Base-by-base conservation (phyloP, 1,284 basidiomycete species). In the Ustilago cynodontis region DNA sequence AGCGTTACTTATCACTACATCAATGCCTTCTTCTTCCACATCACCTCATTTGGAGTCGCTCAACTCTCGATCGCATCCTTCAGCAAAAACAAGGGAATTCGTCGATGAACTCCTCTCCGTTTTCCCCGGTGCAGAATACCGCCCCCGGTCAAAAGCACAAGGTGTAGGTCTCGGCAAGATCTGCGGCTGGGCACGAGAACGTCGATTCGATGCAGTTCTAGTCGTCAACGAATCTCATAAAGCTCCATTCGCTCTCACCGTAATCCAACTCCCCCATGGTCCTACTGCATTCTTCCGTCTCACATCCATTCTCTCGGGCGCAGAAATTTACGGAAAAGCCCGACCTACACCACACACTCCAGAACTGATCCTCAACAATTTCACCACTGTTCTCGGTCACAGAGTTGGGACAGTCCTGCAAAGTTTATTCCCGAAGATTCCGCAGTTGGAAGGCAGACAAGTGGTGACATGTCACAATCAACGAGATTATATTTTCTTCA, bases 401-500 rank as follows among this genome's bases (percentile, higher is more conserved):
- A 91, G 92, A 7, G 92, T 98, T 63, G 97, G 97, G 10, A 90
- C 93, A 33, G 92, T 99, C 88, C 94, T 99, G 86, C 96, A 98
- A 81, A 93, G 93, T 1, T 90, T 96, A 24, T 99, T 99, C 88
- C 97, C 97, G 16, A 93, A 93, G 16, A 89, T 98, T 75, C 95
- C 96, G 0, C 93, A 97, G 86, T 95, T 98, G 83, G 93, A 96
- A 86, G 97, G 97, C 20, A 90, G 97, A 47, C 97, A 99, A 87
- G 95, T 98, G 16, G 95, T 98, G 3, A 98, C 96, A 1, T 89
- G 98, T 29, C 97, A 99, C 86, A 98, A 98, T 83, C 95, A 98
- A 86, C 91, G 97, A 62, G 97, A 99, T 87, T 99, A 98, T 86
- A 88, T 99, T 66, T 99, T 99, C 88, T 98, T 99, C 89, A 89